Evolutionary conservation across 805 yeast species (phyloP).

Genomic region (Candida ipomoeae): DNA sequence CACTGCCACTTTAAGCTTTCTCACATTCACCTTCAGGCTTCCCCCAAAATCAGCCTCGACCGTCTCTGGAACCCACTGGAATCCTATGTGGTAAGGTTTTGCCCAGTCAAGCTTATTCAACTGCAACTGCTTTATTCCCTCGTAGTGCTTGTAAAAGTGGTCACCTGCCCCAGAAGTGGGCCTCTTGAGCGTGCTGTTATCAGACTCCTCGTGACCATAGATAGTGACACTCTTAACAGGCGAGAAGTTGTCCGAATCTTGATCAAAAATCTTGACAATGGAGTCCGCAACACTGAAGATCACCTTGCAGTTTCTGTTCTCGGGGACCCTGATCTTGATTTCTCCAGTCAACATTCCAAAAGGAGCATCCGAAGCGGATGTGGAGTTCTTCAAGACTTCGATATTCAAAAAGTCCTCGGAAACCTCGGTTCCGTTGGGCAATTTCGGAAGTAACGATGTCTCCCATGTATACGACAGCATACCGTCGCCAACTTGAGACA

Average conservation of each 20-base stretch:
- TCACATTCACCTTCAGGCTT: conserved; percentile 28
- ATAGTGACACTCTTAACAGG: conserved; percentile 65
- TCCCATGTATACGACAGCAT: conserved; percentile 51
- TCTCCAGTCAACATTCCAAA: conserved; percentile 68
- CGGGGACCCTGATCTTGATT: conserved; percentile 51
- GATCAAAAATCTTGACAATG: conserved; percentile 21
- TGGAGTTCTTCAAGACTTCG: conserved; percentile 48
- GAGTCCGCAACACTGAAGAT: conserved; percentile 51
- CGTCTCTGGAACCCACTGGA: conserved; percentile 71
- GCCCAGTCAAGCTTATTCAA: conserved; percentile 65
- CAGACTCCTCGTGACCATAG: conserved; percentile 32
- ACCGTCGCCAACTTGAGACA: conserved; percentile 41
- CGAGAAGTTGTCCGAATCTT: conserved; percentile 28
- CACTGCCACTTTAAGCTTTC: conserved; percentile 51
- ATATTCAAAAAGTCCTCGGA: conserved; percentile 46
- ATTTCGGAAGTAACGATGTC: conserved; percentile 44
- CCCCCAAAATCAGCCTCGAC: conserved; percentile 19
- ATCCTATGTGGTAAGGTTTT: conserved; percentile 52
- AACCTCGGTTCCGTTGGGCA: conserved; percentile 27
- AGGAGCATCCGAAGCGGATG: conserved; percentile 40
- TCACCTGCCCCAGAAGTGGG: conserved; percentile 33
- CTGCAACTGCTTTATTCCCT: conserved; percentile 62
- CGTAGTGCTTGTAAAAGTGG: conserved; percentile 48
- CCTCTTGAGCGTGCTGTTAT: conserved; percentile 2
- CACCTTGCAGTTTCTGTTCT: conserved; percentile 62